phyloP scores from a whole-genome alignment of 2,329 filamentous ascomycete genomes.

The Nigrospora sphaerica region DNA sequence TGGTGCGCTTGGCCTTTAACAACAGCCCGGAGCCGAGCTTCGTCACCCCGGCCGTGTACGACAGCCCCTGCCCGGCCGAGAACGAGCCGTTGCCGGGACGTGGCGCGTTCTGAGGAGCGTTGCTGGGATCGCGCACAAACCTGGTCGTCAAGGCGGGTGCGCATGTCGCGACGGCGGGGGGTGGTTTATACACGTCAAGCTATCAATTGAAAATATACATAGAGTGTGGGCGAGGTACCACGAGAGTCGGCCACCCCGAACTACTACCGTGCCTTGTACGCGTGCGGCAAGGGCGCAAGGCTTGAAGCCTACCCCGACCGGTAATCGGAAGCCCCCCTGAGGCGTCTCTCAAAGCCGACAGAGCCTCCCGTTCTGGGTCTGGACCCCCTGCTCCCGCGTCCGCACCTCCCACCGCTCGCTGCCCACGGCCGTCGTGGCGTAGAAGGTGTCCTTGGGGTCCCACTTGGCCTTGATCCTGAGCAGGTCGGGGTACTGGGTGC shows the following conservation, averaged over 20 bases:
- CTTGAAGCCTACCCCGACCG: too few relatives aligned
- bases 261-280: too few relatives aligned
- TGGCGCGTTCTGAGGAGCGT: background rate
- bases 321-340: too few relatives aligned
- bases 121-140: too few relatives aligned
- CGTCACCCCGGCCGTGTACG: background rate
- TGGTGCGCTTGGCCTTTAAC: background rate
- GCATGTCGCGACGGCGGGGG: too few relatives aligned
- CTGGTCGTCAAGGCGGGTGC: too few relatives aligned
- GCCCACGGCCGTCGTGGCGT: constrained; percentile 30
- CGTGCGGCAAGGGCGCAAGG: too few relatives aligned
- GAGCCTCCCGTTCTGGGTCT: constrained; percentile 2
- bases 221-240: too few relatives aligned
- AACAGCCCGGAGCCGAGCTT: background rate
- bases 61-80: background rate
- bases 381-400: background rate
- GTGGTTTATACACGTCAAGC: too few relatives aligned
- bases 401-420: constrained; percentile 29
- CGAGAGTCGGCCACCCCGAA: too few relatives aligned
- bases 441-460: constrained; percentile 29
- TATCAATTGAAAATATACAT: too few relatives aligned
- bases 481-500: constrained; percentile 22
- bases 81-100: background rate
- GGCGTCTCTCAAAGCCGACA: background rate
- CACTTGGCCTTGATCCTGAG: constrained; percentile 30